Evolutionary conservation across 257 asterid genomes (phyloP), one percentile per base, ranked within the genome.

Genomic region (Jacaranda copaia): DNA sequence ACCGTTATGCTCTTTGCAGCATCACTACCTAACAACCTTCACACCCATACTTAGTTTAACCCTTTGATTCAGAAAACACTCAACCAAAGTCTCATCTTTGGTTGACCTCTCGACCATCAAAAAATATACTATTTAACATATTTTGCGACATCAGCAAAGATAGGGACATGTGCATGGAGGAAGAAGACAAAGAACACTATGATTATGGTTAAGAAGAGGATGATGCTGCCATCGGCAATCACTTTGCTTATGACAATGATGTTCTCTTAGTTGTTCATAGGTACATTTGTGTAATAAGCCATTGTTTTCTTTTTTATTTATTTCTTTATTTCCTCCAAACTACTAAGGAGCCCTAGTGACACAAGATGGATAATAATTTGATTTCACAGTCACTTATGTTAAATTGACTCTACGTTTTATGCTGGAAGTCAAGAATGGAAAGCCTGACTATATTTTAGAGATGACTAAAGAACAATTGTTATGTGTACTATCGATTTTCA

Each of bases 241-340:
- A 80, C 81, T 80, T 91, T 15, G 97, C 88, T 66, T 94, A 84
- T 51, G 84, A 82, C 20, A 89, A 85, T 58, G 94, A 90, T 4
- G 82, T 74, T 45, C 48, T 73, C 80, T 84, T 43, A 87, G 85
- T 81, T 97, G 91, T 3, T 85, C 87, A n/a, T 96, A 93, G 98
- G 97, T 92, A 25, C 43, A 42, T 52, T 51, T 65, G 18, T 38
- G 36, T 49, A 67, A 36, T 20, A 36, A 55, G 39, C 36, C 74
- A 25, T 53, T 13, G 53, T 20, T 14, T 36, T 61, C 14, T 18
- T 55, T 11, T 39, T 13, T 15, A 55, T 43, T 63, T 75, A 20
- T n/a, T 35, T 25, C 32, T 49, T 55, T 52, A 13, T 56, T 67
- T 75, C 8, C 68, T 55, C 46, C 18, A 51, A 78, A 15, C 51